Percentiles rank a stretch among this genome's conserved stretches.
Conservation (phyloP, 2,329 filamentous ascomycete genomes). For the Xylaria sp. region DNA sequence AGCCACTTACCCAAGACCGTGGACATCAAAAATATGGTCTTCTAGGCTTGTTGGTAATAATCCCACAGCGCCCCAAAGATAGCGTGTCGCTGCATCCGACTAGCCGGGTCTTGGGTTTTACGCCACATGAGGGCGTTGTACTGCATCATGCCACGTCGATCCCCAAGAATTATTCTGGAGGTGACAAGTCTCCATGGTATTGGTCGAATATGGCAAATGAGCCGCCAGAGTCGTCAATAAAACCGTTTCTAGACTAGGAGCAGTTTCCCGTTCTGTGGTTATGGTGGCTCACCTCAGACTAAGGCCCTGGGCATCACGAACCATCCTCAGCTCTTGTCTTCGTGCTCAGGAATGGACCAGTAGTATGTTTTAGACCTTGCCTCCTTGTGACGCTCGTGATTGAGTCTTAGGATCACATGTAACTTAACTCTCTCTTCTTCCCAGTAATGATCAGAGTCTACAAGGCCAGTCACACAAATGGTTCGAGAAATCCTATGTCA, state of each 20-base stretch:
- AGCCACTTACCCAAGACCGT: not conserved
- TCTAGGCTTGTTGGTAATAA: not conserved
- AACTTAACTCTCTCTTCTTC: not conserved
- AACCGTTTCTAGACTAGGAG: not conserved
- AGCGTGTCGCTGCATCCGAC: not conserved
- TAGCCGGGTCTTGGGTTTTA: not conserved
- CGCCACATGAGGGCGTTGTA: not conserved
- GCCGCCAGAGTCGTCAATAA: not conserved
- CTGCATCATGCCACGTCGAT: not conserved
- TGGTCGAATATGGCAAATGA: not conserved
- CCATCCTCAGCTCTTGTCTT: not conserved
- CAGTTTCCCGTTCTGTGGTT: not conserved
- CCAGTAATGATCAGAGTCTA: not conserved
- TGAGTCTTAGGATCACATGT: not conserved
- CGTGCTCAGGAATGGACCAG: not conserved
- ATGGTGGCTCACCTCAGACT: slow-evolving; percentile 9
- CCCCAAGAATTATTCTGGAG: not conserved
- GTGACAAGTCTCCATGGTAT: not conserved
- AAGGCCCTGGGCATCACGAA: not conserved
- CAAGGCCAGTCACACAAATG: not conserved
- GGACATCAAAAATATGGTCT: not conserved
- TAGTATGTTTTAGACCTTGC: not conserved
- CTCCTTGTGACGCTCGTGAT: too few relatives aligned
- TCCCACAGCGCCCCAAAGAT: not conserved
- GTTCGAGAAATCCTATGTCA: not conserved